Base-by-base conservation (phyloP, 2,329 filamentous ascomycete genomes). In the Diaporthe vexans region DNA sequence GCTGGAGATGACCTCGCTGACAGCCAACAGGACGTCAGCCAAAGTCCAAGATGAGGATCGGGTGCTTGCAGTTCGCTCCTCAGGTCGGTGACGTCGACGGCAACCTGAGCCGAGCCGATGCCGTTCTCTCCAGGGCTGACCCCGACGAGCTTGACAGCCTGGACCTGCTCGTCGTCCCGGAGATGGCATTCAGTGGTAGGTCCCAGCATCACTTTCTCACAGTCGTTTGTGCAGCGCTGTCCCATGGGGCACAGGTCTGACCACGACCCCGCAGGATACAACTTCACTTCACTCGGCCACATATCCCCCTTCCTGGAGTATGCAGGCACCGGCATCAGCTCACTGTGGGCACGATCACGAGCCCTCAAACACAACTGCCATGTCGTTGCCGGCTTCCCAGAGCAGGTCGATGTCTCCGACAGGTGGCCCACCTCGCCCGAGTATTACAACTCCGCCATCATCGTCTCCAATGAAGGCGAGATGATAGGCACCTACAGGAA, bases 311-410 rank as follows among this genome's bases (percentile, higher is more conserved):
- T 87, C 77, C 89, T 96, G 4, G 94, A 97, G 79, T 88, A 86
- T 0, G 89, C 89, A 0, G 88, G 89, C 7, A 85, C 89, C 0
- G 94, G 94, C 0, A 90, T 93, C 71, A 91, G 88, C 9, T 91
- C 93, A 0, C 82, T 92, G 26, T 97, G 94, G 94, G 93, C 94
- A 0, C 86, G 90, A 51, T 90, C 88, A 0, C 90, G 88, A 0
- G 94, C 94, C 0, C 84, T 90, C 29, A 91, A 91, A 77, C 87
- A 93, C 78, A 86, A 91, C 74, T 95, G 93, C 79, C 84, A 88
- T 68, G 93, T 96, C 0, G 88, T 90, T 0, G 90, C 91, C 1
- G 94, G 94, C 0, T 97, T 96, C 72, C 94, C 94, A 0, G 94
- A 97, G 73, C 90, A 89, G 77, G 89, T 88, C 0, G 90, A 92